Evolutionary conservation across 225 moss, liverwort and hornwort species (phyloP).

Genomic region (Polytrichum formosum): DNA sequence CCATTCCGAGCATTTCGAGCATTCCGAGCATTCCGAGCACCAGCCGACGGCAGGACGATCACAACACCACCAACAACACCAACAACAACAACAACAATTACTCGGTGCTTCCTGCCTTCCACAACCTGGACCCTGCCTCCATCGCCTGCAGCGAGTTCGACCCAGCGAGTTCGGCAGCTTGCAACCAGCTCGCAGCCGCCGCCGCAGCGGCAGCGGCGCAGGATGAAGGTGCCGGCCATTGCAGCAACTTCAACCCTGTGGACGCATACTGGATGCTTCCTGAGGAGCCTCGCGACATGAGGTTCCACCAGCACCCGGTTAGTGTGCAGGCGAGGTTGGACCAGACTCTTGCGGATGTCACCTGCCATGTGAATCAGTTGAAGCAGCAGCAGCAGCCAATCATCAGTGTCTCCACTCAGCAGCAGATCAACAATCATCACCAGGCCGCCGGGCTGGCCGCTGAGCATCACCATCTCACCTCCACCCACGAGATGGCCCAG

Average conservation of each 20-base stretch:
- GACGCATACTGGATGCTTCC: conserved; percentile 23
- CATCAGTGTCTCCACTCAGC: not conserved
- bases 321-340: conserved; percentile 19
- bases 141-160: too few species aligned
- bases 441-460: too few species aligned
- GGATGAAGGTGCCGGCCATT: not conserved
- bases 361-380: conserved; percentile 26
- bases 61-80: too few species aligned
- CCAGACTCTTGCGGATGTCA: conserved; percentile 40
- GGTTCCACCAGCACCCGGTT: not conserved
- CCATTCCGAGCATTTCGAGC: too few species aligned
- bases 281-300: not conserved
- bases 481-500: conserved; percentile 33
- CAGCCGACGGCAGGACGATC: too few species aligned
- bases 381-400: conserved; percentile 20
- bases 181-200: conserved; percentile 11
- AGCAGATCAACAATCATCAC: too few species aligned
- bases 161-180: conserved; percentile 9
- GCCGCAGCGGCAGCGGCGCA: conserved; percentile 8
- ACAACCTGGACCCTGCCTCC: too few species aligned
- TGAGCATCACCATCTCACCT: conserved; percentile 5
- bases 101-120: too few species aligned
- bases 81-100: too few species aligned
- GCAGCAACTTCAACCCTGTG: too few species aligned
- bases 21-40: too few species aligned